Evolutionary conservation across 2,329 filamentous ascomycete species (phyloP), one percentile per base, ranked within the genome.

Genomic region (Trichoderma sp.): DNA sequence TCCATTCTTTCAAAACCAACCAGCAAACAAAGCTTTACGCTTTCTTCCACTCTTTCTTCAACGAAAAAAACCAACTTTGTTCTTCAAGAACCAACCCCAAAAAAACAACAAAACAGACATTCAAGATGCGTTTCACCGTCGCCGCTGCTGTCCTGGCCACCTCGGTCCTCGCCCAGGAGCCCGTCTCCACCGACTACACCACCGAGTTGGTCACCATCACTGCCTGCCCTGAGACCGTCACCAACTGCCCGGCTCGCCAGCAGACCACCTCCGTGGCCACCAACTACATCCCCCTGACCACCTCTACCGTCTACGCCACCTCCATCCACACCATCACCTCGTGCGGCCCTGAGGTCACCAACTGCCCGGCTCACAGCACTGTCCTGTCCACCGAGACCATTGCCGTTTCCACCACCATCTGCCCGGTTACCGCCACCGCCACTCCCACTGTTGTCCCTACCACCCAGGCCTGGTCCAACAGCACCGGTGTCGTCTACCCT

Each of bases 111-210:
- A 37, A 73, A 72, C 70, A 71, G 76, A 75, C 78, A 71, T 73
- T 82, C 86, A 89, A 88, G 76, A 89, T 89, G 87, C 85, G 85
- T 86, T 88, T 87, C 85, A 74, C 82, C 76, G 80, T 83, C 75
- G 81, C 82, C 73, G 77, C 79, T 76, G 76, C 72, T 45, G 56
- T 84, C 75, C 80, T 87, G 74, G 80, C 79, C 73, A 75, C 77
- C 70, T 63, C 68, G 67, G 69, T 69, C 60, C 25, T 69, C 37
- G 71, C 71, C 70, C 58, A 69, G 67, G 77, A 77, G 71, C 74
- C 76, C 72, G 70, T 81, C 72, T 79, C 78, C 63, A 84, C 86
- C 76, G 81, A 86, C 80, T 88, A 84, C 83, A 78, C 81, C 78
- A 88, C 86, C 75, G 80, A 84, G 77, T 78, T 86, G 75, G 79